These are phyloP conservation scores for Hymenoscyphus albidus DNA, from an alignment of 2,329 filamentous ascomycete species.

Conservation along the genomic window DNA sequence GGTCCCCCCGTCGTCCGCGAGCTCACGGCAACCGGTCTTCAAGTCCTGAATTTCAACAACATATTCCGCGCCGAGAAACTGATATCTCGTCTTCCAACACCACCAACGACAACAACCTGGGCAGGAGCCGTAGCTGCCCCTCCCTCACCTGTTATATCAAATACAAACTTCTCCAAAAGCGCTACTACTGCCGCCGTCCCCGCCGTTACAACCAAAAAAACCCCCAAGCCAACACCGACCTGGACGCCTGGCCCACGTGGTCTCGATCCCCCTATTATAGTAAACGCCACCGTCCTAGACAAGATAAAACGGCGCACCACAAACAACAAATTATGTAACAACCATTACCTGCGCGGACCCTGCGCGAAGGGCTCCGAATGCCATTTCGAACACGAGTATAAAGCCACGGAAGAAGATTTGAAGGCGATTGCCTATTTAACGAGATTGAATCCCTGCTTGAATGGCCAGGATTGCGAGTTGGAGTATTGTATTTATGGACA, in stretches of 20 bases:
- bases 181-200: constrained; percentile 5
- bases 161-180: constrained; percentile 14
- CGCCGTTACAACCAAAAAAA: constrained; percentile 15
- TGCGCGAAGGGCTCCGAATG: constrained; percentile 54
- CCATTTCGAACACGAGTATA: constrained; percentile 54
- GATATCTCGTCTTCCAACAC: constrained; percentile 30
- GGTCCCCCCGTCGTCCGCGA: constrained; percentile 49
- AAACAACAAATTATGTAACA: constrained; percentile 57
- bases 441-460: constrained; percentile 54
- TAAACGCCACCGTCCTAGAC: constrained; percentile 47
- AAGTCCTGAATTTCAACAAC: constrained; percentile 44
- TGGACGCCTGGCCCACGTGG: constrained; percentile 55
- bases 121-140: constrained; percentile 30
- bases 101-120: constrained; percentile 29
- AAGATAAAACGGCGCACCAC: constrained; percentile 53
- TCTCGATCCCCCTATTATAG: constrained; percentile 48
- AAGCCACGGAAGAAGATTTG: constrained; percentile 50
- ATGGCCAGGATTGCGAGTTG: constrained; percentile 54
- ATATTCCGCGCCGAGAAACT: constrained; percentile 55
- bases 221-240: constrained; percentile 14
- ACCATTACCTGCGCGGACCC: constrained; percentile 55
- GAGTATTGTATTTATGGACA: constrained; percentile 61
- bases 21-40: constrained; percentile 45
- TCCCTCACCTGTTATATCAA: constrained; percentile 19
- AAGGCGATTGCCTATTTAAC: constrained; percentile 54